Conservation (phyloP, 805 yeast species). For the Cyberlindnera mycetangii region DNA sequence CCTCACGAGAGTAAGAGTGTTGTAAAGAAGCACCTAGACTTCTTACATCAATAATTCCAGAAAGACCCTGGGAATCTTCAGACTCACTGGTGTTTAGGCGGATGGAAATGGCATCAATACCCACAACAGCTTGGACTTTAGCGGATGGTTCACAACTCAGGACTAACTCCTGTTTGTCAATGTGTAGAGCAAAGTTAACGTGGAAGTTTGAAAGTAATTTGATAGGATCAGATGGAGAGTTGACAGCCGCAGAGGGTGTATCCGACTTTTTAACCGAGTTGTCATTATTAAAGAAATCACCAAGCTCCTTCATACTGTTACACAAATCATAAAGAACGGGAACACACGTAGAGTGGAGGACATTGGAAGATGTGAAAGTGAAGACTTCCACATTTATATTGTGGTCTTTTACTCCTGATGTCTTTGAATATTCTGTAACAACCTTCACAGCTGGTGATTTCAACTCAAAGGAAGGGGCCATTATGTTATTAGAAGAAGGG, state of each 20-base stretch:
- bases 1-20: constrained; percentile 87
- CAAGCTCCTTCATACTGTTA: constrained; percentile 45
- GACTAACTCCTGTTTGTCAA: constrained; percentile 71
- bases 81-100: constrained; percentile 50
- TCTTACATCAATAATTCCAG: constrained; percentile 47
- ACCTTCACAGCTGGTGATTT: constrained; percentile 75
- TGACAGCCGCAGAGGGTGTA: constrained; percentile 11
- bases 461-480: constrained; percentile 51
- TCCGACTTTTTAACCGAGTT: constrained; percentile 5
- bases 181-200: constrained; percentile 55
- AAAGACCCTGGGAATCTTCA: constrained; percentile 38
- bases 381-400: constrained; percentile 48
- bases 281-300: constrained; percentile 31
- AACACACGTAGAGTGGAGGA: constrained; percentile 68
- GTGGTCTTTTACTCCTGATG: constrained; percentile 39
- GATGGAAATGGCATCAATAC: constrained; percentile 63
- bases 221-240: constrained; percentile 35
- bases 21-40: constrained; percentile 70
- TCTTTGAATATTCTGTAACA: constrained; percentile 49
- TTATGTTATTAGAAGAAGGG: constrained; percentile 32
- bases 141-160: constrained; percentile 94
- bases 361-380: constrained; percentile 71
- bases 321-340: constrained; percentile 68
- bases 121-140: constrained; percentile 82
- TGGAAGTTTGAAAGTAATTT: constrained; percentile 53